Conservation (phyloP, 371 early-diverging fungal species). For the Saksenaea vasiformis region DNA sequence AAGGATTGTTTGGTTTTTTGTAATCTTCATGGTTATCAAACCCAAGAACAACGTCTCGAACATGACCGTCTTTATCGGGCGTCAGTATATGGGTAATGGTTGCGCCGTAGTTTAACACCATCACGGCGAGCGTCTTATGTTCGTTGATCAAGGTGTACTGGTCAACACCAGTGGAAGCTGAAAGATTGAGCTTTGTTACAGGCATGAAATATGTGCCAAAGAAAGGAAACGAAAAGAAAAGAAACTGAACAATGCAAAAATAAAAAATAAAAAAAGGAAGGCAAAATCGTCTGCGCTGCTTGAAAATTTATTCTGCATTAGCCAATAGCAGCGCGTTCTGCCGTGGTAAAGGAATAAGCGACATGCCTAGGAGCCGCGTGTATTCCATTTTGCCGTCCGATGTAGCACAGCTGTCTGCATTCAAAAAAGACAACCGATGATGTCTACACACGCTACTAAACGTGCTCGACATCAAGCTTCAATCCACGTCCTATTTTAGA, state of each 20-base stretch:
- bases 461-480: too few species aligned
- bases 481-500: too few species aligned
- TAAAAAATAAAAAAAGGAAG: conserved; percentile 5
- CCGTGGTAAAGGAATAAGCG: too few species aligned
- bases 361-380: too few species aligned
- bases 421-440: too few species aligned
- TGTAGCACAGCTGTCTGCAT: too few species aligned
- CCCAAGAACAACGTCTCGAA: conserved; percentile 49
- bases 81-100: conserved; percentile 46
- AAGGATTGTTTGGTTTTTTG: conserved; percentile 40
- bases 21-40: conserved; percentile 48
- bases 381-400: too few species aligned
- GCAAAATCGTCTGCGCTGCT: too few species aligned
- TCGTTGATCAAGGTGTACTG: conserved; percentile 52
- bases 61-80: conserved; percentile 43
- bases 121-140: conserved; percentile 46
- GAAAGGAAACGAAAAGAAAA: conserved; percentile 8
- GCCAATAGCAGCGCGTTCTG: not conserved
- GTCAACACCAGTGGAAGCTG: conserved; percentile 31
- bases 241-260: conserved; percentile 7
- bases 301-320: not conserved
- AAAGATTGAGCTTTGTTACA: conserved; percentile 29
- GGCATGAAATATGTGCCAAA: conserved; percentile 18
- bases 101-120: conserved; percentile 50
- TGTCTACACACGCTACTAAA: too few species aligned